These are phyloP conservation scores for Neolentinus lepideus DNA, from an alignment of 1,284 basidiomycete genomes.

Conservation along the genomic window DNA sequence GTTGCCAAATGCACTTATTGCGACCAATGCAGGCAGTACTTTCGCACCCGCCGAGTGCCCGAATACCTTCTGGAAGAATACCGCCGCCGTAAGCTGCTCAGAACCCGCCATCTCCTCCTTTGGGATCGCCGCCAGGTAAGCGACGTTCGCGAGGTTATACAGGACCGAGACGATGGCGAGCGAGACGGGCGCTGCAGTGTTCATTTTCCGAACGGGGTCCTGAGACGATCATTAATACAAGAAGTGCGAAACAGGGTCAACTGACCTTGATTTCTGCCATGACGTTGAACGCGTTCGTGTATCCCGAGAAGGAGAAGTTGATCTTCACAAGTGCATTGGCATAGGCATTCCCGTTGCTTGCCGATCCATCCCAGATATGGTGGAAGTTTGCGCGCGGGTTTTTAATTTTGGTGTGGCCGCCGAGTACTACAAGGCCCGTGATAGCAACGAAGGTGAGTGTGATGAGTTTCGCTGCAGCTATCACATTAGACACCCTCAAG, in stretches of 20 bases:
- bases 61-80: slow-evolving; percentile 47
- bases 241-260: not conserved
- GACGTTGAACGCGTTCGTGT: slow-evolving; percentile 36
- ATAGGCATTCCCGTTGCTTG: slow-evolving; percentile 31
- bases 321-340: slow-evolving; percentile 38
- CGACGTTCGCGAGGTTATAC: slow-evolving; percentile 41
- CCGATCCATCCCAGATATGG: slow-evolving; percentile 38
- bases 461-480: slow-evolving; percentile 1
- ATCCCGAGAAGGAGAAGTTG: slow-evolving; percentile 38
- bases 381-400: slow-evolving; percentile 43
- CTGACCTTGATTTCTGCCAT: slow-evolving; percentile 31
- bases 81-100: slow-evolving; percentile 37
- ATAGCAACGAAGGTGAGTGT: slow-evolving; percentile 28
- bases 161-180: slow-evolving; percentile 33
- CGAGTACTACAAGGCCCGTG: slow-evolving; percentile 40
- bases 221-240: not conserved
- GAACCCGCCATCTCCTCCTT: slow-evolving; percentile 33
- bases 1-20: slow-evolving; percentile 34
- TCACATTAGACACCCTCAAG: slow-evolving; percentile 12
- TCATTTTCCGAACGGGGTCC: slow-evolving; percentile 33
- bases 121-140: slow-evolving; percentile 32
- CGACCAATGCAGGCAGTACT: slow-evolving; percentile 32
- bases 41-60: slow-evolving; percentile 29
- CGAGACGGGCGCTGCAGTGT: slow-evolving; percentile 35
- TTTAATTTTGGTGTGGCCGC: slow-evolving; percentile 34